phyloP scores from a whole-genome alignment of 139 green algal species.

The Mychonastes homosphaera region DNA sequence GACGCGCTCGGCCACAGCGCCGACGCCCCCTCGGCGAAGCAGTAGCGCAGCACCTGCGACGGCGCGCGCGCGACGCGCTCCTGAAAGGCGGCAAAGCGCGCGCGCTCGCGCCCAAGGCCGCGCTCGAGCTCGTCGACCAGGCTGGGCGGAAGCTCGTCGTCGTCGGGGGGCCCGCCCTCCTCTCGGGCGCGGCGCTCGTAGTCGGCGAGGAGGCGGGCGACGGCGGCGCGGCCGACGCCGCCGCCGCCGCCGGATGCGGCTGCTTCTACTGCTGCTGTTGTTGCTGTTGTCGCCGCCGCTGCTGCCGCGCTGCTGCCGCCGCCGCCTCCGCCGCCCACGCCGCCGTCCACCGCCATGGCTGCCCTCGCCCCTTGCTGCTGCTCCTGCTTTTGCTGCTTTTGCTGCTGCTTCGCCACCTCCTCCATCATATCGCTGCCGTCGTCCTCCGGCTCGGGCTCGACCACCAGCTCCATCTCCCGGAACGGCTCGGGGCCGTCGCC shows the following conservation, averaged over 20 bases:
- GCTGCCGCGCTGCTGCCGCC: neutral
- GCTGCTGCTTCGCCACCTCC: constrained; percentile 14
- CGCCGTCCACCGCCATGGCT: neutral
- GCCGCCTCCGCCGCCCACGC: neutral
- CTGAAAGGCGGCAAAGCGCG: constrained; percentile 38
- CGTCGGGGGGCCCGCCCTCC: constrained; percentile 44
- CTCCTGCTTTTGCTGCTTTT: no score
- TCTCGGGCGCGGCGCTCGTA: constrained; percentile 33
- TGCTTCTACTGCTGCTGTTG: no score
- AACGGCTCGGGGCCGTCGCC: constrained; percentile 25
- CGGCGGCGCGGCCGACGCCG: no score
- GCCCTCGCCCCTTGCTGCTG: no score
- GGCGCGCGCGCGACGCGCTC: constrained; percentile 24
- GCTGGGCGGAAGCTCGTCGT: constrained; percentile 50
- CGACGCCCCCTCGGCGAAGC: constrained; percentile 41
- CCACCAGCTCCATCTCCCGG: constrained; percentile 57
- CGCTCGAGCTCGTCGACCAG: constrained; percentile 52
- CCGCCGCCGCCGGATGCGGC: no score
- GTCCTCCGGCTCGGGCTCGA: constrained; percentile 55
- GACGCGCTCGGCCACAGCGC: constrained; percentile 54
- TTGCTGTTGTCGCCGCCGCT: no score
- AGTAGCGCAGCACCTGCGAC: constrained; percentile 65
- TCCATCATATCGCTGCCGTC: no score
- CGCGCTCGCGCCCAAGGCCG: neutral
- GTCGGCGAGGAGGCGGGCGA: constrained; percentile 28